Percentiles rank a stretch among this genome's conserved stretches.
Evolutionary conservation across 257 asterid genomes (phyloP).

Genomic region (Nicotiana knightiana): DNA sequence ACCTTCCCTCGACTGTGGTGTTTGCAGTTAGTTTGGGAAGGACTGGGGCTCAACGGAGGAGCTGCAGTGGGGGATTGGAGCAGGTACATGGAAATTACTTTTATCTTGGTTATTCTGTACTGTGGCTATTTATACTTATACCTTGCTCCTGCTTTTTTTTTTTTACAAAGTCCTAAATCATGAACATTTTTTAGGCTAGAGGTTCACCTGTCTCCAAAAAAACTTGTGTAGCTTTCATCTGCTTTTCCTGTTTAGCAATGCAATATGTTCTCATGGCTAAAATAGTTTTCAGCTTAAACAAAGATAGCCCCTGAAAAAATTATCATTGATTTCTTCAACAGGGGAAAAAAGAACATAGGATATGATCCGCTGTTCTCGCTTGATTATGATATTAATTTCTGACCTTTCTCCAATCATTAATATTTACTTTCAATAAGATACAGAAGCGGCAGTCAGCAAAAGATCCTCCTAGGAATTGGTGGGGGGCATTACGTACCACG

Average conservation of each 20-base stretch:
- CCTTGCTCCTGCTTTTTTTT: not conserved
- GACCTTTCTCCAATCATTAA: not conserved
- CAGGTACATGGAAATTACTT: conserved; percentile 10
- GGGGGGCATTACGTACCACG: conserved; percentile 42
- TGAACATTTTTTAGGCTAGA: not conserved
- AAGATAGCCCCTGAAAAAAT: not conserved
- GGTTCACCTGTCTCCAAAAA: not conserved
- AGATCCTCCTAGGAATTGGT: conserved; percentile 33
- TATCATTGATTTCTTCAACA: not conserved
- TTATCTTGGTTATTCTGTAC: not conserved
- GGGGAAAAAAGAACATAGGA: not conserved
- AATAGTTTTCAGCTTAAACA: not conserved
- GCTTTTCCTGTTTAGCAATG: not conserved
- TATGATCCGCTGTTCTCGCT: not conserved
- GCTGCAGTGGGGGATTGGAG: conserved; percentile 30
- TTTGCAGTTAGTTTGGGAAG: conserved; percentile 35
- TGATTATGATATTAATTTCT: not conserved
- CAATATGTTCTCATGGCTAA: not conserved
- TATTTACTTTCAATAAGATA: not conserved
- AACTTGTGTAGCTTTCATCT: not conserved
- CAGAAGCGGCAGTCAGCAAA: conserved; percentile 12
- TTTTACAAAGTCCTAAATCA: not conserved
- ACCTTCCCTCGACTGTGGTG: not conserved
- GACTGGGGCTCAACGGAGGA: conserved; percentile 34
- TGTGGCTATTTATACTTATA: not conserved